A percentile compares a stretch with the other conserved stretches of the same genome.
Evolutionary conservation across 2,329 filamentous ascomycete genomes (phyloP).

Genomic region (Botrytis elliptica): DNA sequence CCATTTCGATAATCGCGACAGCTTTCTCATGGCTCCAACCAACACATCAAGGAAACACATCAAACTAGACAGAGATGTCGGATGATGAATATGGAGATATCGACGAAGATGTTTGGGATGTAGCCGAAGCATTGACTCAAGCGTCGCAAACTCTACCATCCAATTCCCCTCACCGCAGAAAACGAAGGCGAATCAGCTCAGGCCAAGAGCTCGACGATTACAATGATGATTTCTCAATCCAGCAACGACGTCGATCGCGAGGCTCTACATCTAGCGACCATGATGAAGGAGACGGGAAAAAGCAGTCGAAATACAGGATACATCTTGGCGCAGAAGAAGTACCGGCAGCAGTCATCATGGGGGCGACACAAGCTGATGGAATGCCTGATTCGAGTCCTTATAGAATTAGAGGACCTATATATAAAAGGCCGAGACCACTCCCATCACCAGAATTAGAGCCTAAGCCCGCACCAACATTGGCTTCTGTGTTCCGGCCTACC

Average conservation of each 20-base stretch:
- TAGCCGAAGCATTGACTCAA: slow-evolving; percentile 22
- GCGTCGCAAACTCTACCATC: slow-evolving; percentile 21
- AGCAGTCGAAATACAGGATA: slow-evolving; percentile 38
- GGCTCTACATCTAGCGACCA: slow-evolving; percentile 24
- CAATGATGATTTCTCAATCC: not conserved
- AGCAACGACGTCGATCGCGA: slow-evolving; percentile 24
- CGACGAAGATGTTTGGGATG: slow-evolving; percentile 17
- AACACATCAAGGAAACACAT: not conserved
- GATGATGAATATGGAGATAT: slow-evolving; percentile 23
- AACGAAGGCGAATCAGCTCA: slow-evolving; percentile 20
- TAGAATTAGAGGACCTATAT: slow-evolving; percentile 50
- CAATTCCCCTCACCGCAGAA: slow-evolving; percentile 6
- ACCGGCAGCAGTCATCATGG: slow-evolving; percentile 32
- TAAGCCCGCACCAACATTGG: not conserved
- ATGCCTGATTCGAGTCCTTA: slow-evolving; percentile 48
- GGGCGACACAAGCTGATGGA: slow-evolving; percentile 38
- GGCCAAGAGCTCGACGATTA: slow-evolving; percentile 12
- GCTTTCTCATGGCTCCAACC: not conserved
- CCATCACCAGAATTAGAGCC: slow-evolving; percentile 22
- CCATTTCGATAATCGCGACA: slow-evolving; percentile 3
- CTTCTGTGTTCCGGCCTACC: slow-evolving; percentile 12
- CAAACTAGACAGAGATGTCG: slow-evolving; percentile 12
- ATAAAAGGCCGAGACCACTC: slow-evolving; percentile 45
- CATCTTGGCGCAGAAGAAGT: slow-evolving; percentile 33
- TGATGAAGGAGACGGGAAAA: slow-evolving; percentile 30